Evolutionary conservation across 1,139 yeast genomes (phyloP), one percentile per base, ranked within the genome.

Genomic region (Debaryomyces udenii): DNA sequence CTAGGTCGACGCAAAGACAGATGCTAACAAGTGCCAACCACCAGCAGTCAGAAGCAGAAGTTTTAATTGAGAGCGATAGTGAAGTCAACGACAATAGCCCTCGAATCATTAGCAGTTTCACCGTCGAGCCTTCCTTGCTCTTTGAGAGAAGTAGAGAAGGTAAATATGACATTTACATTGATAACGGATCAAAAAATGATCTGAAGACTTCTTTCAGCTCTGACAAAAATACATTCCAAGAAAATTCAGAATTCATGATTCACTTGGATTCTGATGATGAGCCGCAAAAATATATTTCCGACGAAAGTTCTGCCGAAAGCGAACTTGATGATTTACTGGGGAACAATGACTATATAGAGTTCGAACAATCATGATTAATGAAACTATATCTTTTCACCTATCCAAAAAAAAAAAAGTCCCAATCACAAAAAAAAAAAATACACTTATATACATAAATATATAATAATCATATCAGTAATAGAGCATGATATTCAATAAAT

Each of bases 61-160:
- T 70, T 35, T 58, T 62, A 33, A 70, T 65, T 38, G 69, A 64
- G 30, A 48, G 48, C 15, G 51, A 51, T 15, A 48, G 40, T 9
- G 52, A 54, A 15, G 47, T 41, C 9, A 39, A 38, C 9, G 39
- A 46, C 45, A 42, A 42, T 37, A 41, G 47, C 52, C 43, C 48
- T 49, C 48, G 35, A 34, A 50, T 56, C 34, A 56, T 61, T 46
- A 70, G 54, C 44, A 71, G 64, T 55, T 74, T 53, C 53, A 70
- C 62, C 14, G 73, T 62, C 41, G 69, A 49, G 27, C 71, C 73
- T 1, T 43, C 44, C 13, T 14, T 40, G 4, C 52, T 68, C 24
- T 59, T 67, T 38, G 53, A 46, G 2, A 38, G 42, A 6, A 51
- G 49, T 29, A 47, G 49, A 35, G 50, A 53, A n/a, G 61, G 62